Base-by-base conservation (phyloP, 2,329 filamentous ascomycete species). In the Neocatenulostroma microsporum region DNA sequence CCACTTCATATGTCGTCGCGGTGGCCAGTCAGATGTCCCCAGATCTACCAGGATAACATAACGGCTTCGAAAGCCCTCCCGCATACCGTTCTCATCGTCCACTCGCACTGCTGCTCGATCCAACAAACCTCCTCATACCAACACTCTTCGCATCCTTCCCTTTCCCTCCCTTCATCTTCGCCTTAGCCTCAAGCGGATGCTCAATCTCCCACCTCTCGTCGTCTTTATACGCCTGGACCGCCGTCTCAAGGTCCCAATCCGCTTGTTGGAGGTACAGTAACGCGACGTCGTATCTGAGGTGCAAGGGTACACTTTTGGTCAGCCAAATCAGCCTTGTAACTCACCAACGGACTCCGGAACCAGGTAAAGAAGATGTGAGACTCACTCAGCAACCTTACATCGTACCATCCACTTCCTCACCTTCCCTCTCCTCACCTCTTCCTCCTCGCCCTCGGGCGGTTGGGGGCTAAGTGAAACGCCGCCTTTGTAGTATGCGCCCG, bases 391-490 rank as follows among this genome's bases (percentile, higher is more conserved):
- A 19, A 84, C 80, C 56, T 89, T 89, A 62, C 80, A 84, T 1
- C 72, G 70, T 2, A 85, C 77, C 84, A 88, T 88, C 68, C 81
- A 89, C 43, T 81, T 74, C 27, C 84, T 70, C 21, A 89, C 70
- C 54, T 79, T 80, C 13, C 66, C 70, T 62, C 84, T 88, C 44
- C 78, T 72, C 33, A 73, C 66, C 61, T 84, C 80, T 51, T 86
- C 83, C 30, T 82, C 80, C 54, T 85, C 82, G 31, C 80, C 77
- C 36, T 83, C 81, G n/a, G 84, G 50, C 0, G 84, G 83, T 19
- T 72, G 66, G 1, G 83, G 82, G 30, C 78, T 84, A 17, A 87
- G 63, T 48, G 76, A 81, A 5, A 80, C 66, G 3, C 76, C 78
- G 3, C 70, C 78, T 48, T 75, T 76, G 62, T 83, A 85, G 53